These are phyloP conservation scores for Fulvia fulva DNA, from an alignment of 2,329 filamentous ascomycete species.

Conservation along the genomic window DNA sequence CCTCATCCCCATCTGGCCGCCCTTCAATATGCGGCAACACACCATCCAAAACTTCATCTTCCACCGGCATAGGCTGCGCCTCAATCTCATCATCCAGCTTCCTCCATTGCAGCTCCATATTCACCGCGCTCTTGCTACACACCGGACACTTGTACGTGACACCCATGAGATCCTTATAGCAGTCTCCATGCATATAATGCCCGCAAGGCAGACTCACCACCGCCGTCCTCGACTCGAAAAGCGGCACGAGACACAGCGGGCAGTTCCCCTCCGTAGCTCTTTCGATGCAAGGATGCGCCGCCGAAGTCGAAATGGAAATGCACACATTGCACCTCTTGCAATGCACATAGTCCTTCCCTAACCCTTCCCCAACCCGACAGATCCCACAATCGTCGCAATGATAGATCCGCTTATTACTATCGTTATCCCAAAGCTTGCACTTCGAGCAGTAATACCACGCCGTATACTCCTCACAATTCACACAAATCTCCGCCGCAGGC, in stretches of 20 bases:
- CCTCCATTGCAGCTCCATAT: slow-evolving; percentile 94
- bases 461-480: slow-evolving; percentile 68
- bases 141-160: slow-evolving; percentile 94
- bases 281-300: slow-evolving; percentile 89
- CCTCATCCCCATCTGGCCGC: slow-evolving; percentile 1
- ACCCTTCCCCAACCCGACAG: slow-evolving; percentile 80
- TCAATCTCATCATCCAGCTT: slow-evolving; percentile 85
- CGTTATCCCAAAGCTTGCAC: slow-evolving; percentile 97
- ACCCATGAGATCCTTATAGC: slow-evolving; percentile 82
- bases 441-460: slow-evolving; percentile 90
- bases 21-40: slow-evolving; percentile 22
- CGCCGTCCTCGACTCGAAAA: slow-evolving; percentile 84
- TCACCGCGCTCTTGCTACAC: slow-evolving; percentile 92
- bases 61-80: slow-evolving; percentile 80
- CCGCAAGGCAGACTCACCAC: slow-evolving; percentile 95
- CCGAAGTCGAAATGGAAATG: slow-evolving; percentile 81
- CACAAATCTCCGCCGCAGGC: slow-evolving; percentile 71
- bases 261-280: slow-evolving; percentile 92
- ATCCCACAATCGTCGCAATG: slow-evolving; percentile 96
- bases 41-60: slow-evolving; percentile 31
- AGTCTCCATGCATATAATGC: slow-evolving; percentile 89
- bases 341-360: slow-evolving; percentile 96
- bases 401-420: slow-evolving; percentile 85
- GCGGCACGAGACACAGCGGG: slow-evolving; percentile 92
- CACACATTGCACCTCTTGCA: slow-evolving; percentile 97